Conservation (phyloP, 2,329 filamentous ascomycete species). For the Torrubiella hemipterigena region DNA sequence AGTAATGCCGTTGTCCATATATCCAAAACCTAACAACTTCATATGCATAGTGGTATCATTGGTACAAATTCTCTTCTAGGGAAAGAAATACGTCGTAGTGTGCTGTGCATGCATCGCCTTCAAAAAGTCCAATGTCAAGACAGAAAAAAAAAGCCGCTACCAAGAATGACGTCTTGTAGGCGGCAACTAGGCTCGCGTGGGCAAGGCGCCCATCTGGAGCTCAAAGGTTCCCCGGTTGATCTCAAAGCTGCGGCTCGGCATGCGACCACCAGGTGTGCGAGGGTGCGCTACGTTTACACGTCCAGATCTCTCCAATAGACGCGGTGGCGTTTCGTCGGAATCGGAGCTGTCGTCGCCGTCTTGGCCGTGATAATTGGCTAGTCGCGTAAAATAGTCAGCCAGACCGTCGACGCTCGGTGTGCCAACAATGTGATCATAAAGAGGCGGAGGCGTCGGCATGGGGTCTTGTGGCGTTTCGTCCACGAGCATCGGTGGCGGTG, state of each 20-base stretch:
- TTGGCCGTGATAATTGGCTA: constrained; percentile 56
- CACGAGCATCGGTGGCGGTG: constrained; percentile 19
- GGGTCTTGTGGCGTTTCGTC: constrained; percentile 10
- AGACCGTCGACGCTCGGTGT: constrained; percentile 55
- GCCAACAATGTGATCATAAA: constrained; percentile 70
- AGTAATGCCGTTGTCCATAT: no score
- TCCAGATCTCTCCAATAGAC: constrained; percentile 37
- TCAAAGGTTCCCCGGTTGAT: no score
- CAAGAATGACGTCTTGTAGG: no score
- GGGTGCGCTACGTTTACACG: constrained; percentile 47
- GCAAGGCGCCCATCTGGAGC: no score
- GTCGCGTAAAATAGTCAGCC: constrained; percentile 76
- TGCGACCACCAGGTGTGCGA: constrained; percentile 38
- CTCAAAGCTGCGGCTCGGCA: constrained; percentile 45
- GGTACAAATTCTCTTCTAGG: no score
- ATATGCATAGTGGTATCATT: no score
- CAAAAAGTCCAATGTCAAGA: no score
- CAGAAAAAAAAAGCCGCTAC: no score
- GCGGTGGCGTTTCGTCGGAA: constrained; percentile 28
- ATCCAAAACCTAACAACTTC: no score
- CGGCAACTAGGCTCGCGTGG: no score
- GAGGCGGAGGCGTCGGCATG: constrained; percentile 68
- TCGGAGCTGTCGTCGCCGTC: constrained; percentile 27
- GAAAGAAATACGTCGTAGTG: no score
- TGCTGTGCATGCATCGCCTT: no score